A percentile compares a stretch with the other conserved stretches of the same genome.
Evolutionary conservation across 2,329 filamentous ascomycete genomes (phyloP).

Genomic region (Phyllosticta citrichinensis): DNA sequence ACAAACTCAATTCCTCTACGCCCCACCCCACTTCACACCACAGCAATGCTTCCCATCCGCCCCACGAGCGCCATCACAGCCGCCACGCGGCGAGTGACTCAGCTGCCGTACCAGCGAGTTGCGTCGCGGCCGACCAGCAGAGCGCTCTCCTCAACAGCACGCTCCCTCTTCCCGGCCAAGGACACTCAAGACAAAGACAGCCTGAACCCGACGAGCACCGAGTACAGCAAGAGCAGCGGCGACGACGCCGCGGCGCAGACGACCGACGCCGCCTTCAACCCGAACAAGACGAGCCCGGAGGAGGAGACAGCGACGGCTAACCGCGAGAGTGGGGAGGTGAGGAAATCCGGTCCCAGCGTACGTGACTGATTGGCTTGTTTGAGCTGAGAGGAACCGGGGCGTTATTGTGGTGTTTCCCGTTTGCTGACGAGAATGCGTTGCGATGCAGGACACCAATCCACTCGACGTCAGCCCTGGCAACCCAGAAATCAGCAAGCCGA

Average conservation of each 20-base stretch:
- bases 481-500: slow-evolving; percentile 43
- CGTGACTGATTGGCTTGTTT: slow-evolving; percentile 7
- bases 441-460: slow-evolving; percentile 33
- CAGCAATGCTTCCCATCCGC: neutral
- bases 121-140: neutral
- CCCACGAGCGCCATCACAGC: neutral
- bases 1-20: neutral
- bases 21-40: neutral
- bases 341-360: neutral
- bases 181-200: slow-evolving; percentile 42
- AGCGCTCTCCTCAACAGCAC: neutral
- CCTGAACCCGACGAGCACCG: slow-evolving; percentile 54
- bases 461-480: slow-evolving; percentile 54
- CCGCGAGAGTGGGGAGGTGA: slow-evolving; percentile 21
- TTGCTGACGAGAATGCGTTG: neutral
- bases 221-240: slow-evolving; percentile 58
- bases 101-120: neutral
- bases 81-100: neutral
- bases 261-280: slow-evolving; percentile 57
- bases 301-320: slow-evolving; percentile 37
- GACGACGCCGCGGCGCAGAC: slow-evolving; percentile 48
- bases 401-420: neutral
- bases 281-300: slow-evolving; percentile 57
- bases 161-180: slow-evolving; percentile 19
- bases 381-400: neutral